Evolutionary conservation across 2,329 filamentous ascomycete genomes (phyloP), one percentile per base, ranked within the genome.

Genomic region (Aaosphaeria arxii): DNA sequence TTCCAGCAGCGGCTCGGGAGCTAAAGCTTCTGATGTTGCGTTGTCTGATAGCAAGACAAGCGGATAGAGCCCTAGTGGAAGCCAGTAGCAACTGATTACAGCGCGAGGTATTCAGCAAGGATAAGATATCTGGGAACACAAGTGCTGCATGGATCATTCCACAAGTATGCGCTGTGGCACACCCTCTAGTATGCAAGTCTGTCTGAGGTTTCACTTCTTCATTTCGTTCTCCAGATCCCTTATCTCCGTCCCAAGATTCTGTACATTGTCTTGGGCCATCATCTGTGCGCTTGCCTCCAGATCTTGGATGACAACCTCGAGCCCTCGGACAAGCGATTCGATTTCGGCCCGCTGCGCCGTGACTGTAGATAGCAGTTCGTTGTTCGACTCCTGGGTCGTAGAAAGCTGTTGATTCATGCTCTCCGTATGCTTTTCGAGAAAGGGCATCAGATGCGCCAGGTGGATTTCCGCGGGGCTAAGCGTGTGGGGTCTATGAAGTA

Each of bases 251-350:
- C 66, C 63, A 40, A 71, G 44, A 1, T 52, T 58, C 47, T 71
- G 67, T 30, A 71, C 66, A 7, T 69, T 65, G 31, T 70, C 66
- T 46, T 68, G 59, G 5, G 59, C 64, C 54, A 77, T 65, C 36
- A 70, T 68, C 38, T 70, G 66, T 30, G 73, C 73, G 47, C 71
- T 72, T 6, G 71, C 75, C 57, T 84, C 80, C 40, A 86, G 62
- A 63, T 85, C 83, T 30, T 67, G 67, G 41, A 85, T 76, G 9
- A 83, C 76, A 41, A 67, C 70, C 61, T 85, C 82, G 31, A 86
- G 62, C 13, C 77, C 74, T 13, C 71, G 68, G 17, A 86, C 66
- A 45, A 86, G 61, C 24, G 63, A 71, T 53, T 81, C 76, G 41
- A 86, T 83, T 57, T 86, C 81, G 42, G 71, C 67, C 49, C 80